Percentiles rank a stretch among this genome's conserved stretches.
Evolutionary conservation across 1,284 basidiomycete genomes (phyloP).

Genomic region (Malassezia cuniculi): DNA sequence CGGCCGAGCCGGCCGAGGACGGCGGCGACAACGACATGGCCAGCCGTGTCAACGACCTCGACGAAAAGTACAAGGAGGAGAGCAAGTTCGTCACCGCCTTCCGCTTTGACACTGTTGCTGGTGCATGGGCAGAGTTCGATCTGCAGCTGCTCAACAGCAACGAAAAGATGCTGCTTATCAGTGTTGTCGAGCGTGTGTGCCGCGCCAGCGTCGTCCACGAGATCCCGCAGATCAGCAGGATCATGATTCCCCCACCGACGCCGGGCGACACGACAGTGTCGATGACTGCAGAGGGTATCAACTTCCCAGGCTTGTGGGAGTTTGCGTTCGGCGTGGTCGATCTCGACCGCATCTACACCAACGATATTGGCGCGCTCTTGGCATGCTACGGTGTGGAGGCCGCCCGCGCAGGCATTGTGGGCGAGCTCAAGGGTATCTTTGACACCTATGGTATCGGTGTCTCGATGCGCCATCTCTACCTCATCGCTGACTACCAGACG

Average conservation of each 20-base stretch:
- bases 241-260: conserved; percentile 33
- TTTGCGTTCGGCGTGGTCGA: conserved; percentile 69
- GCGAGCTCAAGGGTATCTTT: conserved; percentile 83
- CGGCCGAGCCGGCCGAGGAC: conserved; percentile 25
- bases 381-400: conserved; percentile 60
- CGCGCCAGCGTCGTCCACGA: conserved; percentile 38
- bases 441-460: conserved; percentile 91
- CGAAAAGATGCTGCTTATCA: conserved; percentile 44
- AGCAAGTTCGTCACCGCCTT: conserved; percentile 54
- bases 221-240: conserved; percentile 34
- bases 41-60: conserved; percentile 44
- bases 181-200: conserved; percentile 42
- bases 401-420: conserved; percentile 46
- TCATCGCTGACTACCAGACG: conserved; percentile 98
- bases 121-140: conserved; percentile 47
- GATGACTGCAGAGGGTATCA: conserved; percentile 48
- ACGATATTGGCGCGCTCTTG: conserved; percentile 86
- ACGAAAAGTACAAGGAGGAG: conserved; percentile 49
- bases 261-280: conserved; percentile 22
- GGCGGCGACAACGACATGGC: conserved; percentile 37
- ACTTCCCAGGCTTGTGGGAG: conserved; percentile 79
- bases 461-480: conserved; percentile 79
- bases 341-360: conserved; percentile 73
- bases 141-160: conserved; percentile 28
- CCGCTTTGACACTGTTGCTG: conserved; percentile 55